Evolutionary conservation across 192 early-diverging fungal genomes (phyloP).

Genomic region (Backusella mclennaniae): DNA sequence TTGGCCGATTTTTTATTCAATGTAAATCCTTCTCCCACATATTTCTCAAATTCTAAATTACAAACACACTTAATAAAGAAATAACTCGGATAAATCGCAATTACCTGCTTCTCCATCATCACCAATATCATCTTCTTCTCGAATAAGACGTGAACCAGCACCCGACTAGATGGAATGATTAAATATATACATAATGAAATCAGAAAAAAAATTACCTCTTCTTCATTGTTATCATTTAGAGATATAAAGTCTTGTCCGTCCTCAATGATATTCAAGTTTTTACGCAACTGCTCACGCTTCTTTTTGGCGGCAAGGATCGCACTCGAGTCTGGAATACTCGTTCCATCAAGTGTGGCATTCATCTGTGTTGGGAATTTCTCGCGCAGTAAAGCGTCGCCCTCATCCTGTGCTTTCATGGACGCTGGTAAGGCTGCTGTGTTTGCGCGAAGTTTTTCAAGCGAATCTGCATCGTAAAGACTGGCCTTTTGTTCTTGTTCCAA

Average conservation of each 20-base stretch:
- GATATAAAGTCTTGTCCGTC: constrained; percentile 31
- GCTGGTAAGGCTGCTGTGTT: constrained; percentile 23
- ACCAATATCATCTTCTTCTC: constrained; percentile 59
- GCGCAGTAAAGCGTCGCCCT: constrained; percentile 30
- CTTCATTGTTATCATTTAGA: constrained; percentile 21
- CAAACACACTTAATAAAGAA: background rate
- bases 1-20: constrained; percentile 46
- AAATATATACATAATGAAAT: too few relatives aligned
- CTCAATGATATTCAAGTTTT: constrained; percentile 30
- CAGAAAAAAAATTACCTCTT: background rate
- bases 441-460: constrained; percentile 8
- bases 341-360: constrained; percentile 28
- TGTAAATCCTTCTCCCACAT: constrained; percentile 45
- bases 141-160: constrained; percentile 40
- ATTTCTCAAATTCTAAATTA: constrained; percentile 45
- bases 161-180: background rate
- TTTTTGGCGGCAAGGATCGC: constrained; percentile 56
- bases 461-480: constrained; percentile 28
- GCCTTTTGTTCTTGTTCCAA: background rate
- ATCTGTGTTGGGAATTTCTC: constrained; percentile 45
- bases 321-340: constrained; percentile 45
- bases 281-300: constrained; percentile 48
- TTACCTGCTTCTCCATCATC: constrained; percentile 51
- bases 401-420: constrained; percentile 10
- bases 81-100: background rate